phyloP scores from a whole-genome alignment of 768 basidiomycete genomes.

The Lactifluus pinguis region DNA sequence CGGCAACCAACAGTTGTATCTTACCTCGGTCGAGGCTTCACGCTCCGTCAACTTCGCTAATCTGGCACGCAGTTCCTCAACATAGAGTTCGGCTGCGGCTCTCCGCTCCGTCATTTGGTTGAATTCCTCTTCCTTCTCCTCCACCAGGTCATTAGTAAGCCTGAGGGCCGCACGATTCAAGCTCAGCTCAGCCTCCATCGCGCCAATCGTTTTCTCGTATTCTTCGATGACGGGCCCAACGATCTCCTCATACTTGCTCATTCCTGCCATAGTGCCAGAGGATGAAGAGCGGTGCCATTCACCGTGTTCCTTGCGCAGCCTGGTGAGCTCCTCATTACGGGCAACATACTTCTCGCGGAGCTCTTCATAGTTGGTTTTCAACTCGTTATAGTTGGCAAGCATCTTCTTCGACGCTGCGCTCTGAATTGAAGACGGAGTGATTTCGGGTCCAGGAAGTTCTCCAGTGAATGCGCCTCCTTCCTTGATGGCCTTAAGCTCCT shows the following conservation, averaged over 20 bases:
- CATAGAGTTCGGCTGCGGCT: conserved; percentile 72
- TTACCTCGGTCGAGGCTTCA: conserved; percentile 86
- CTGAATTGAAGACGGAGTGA: neutral
- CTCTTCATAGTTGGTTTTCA: conserved; percentile 81
- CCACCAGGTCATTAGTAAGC: conserved; percentile 86
- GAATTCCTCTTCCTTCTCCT: conserved; percentile 84
- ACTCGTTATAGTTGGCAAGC: conserved; percentile 69
- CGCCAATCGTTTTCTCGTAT: conserved; percentile 94
- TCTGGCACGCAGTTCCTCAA: conserved; percentile 75
- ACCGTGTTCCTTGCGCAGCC: conserved; percentile 69
- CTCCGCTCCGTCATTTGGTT: conserved; percentile 57
- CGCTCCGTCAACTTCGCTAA: conserved; percentile 79
- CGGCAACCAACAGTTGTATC: conserved; percentile 19
- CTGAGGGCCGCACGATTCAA: conserved; percentile 79
- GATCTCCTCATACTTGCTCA: conserved; percentile 73
- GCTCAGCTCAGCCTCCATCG: conserved; percentile 88
- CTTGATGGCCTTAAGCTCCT: conserved; percentile 76
- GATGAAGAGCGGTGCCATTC: conserved; percentile 55
- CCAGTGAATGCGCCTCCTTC: conserved; percentile 39
- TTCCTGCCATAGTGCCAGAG: conserved; percentile 56
- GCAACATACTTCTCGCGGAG: conserved; percentile 78
- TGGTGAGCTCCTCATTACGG: conserved; percentile 80
- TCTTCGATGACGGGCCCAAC: conserved; percentile 98
- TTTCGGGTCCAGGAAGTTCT: conserved; percentile 14
- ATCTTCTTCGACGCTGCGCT: conserved; percentile 62